These are phyloP conservation scores for Polygonum aviculare DNA, from an alignment of 148 eudicot species.

Conservation along the genomic window DNA sequence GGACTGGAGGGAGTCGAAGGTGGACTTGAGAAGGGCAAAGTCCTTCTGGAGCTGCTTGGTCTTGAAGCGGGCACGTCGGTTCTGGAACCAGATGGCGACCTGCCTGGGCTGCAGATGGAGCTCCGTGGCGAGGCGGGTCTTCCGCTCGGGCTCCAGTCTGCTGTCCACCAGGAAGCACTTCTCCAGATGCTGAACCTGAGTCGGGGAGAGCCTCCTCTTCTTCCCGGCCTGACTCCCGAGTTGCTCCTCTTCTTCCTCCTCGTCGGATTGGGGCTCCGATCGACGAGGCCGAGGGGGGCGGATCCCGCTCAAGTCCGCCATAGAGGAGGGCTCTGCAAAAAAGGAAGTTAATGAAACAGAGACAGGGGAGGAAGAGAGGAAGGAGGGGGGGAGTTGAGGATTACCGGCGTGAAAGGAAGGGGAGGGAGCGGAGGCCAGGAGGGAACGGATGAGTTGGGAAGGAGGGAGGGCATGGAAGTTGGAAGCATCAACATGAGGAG, in stretches of 20 bases:
- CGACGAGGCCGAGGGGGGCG: neutral
- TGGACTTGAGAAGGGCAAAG: neutral
- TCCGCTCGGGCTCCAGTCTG: slow-evolving; percentile 9
- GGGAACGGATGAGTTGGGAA: neutral
- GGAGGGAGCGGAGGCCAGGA: neutral
- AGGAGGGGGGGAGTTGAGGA: neutral
- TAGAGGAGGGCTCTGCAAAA: neutral
- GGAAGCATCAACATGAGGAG: neutral
- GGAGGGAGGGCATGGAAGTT: no score
- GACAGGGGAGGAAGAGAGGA: neutral
- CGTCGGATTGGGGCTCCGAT: neutral
- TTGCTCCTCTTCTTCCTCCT: neutral
- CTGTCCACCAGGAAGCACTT: slow-evolving; percentile 2
- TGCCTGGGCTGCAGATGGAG: slow-evolving; percentile 5
- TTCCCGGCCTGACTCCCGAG: slow-evolving; percentile 4
- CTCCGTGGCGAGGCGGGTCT: neutral
- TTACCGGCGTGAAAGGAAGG: neutral
- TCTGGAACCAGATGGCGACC: slow-evolving; percentile 12
- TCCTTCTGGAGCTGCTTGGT: slow-evolving; percentile 12
- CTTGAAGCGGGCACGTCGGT: slow-evolving; percentile 4
- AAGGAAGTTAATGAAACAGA: no score
- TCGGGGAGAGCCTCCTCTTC: neutral
- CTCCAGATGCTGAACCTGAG: neutral
- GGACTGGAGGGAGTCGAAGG: neutral
- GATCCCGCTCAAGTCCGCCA: neutral